Evolutionary conservation across 139 green algal species (phyloP), one percentile per base, ranked within the genome.

Genomic region (Tetradesmus lagerheimii): DNA sequence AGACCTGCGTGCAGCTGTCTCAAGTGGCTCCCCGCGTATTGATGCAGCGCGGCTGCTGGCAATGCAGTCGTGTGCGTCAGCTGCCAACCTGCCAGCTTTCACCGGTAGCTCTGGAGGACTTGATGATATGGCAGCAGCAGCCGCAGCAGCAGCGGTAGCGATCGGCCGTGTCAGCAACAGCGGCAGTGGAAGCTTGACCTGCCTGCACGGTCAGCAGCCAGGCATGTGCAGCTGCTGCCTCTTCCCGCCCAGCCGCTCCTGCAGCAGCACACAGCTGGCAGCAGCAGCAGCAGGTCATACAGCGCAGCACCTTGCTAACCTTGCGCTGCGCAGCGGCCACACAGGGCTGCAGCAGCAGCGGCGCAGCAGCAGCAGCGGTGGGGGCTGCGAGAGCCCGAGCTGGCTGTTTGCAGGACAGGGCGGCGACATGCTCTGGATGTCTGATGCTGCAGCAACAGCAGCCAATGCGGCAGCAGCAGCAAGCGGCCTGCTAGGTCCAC

Each of bases 201-300:
- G 77, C 77, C 77, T 31, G 77, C 77, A 50, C 4, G 25, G 38
- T 31, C 77, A 50, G 38, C 77, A 34, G 77, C 37, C 37, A n/a
- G 27, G 79, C 18, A 31, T 20, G 4, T n/a, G 79, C 79, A 41
- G 79, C 43, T 45, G 79, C 79, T 34, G 77, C 77, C 15, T n/a
- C 8, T 34, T n/a, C 37, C 25, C 25, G 5, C 23, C 25, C 37
- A 83, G 77, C 77, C 14, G 77, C 37, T 38, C 25, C 35, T 34
- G 77, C 77, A 83, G 77, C 77, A 53, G 77, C 77, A 83, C 74
- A 16, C 74, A 80, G 74, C 37, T 34, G 20, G 38, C 38, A 31
- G 39, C 77, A 34, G 77, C 77, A 83, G 77, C 77, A 6, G 77
- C 77, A 18, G 39, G 25, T 4, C 23, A 50, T 2, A 20, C 20